phyloP scores from a whole-genome alignment of 768 basidiomycete species.

The Daedalea quercina region DNA sequence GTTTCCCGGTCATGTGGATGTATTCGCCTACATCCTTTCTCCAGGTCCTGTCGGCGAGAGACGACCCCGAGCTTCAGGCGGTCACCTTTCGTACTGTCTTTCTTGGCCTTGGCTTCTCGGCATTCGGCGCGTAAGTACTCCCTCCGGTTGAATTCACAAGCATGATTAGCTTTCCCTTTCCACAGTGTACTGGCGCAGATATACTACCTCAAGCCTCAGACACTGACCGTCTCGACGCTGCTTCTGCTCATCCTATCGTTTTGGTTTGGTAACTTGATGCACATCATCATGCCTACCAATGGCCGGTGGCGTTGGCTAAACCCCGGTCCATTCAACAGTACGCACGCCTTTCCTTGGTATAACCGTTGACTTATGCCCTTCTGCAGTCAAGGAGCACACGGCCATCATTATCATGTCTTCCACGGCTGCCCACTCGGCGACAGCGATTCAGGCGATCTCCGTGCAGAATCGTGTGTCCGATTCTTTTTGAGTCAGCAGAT shows the following conservation, averaged over 20 bases:
- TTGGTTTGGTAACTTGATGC: slow-evolving; percentile 39
- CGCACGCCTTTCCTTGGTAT: slow-evolving; percentile 6
- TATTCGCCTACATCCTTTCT: background rate
- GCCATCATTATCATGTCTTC: slow-evolving; percentile 30
- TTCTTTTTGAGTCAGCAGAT: background rate
- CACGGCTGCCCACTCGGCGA: slow-evolving; percentile 24
- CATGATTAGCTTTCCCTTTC: background rate
- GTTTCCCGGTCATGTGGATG: background rate
- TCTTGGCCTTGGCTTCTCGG: slow-evolving; percentile 47
- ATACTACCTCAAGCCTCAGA: slow-evolving; percentile 39
- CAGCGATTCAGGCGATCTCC: slow-evolving; percentile 27
- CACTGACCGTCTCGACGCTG: slow-evolving; percentile 39
- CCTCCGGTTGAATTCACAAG: background rate
- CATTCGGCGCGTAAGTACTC: slow-evolving; percentile 42
- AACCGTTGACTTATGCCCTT: background rate
- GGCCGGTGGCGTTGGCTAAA: slow-evolving; percentile 27
- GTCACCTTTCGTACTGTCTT: slow-evolving; percentile 54
- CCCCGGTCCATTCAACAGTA: slow-evolving; percentile 33
- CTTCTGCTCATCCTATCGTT: slow-evolving; percentile 48
- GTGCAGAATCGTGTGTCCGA: slow-evolving; percentile 22
- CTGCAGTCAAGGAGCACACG: slow-evolving; percentile 28
- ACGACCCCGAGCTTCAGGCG: slow-evolving; percentile 34
- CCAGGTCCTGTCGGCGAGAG: slow-evolving; percentile 28
- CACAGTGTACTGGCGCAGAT: slow-evolving; percentile 26
- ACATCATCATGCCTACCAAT: slow-evolving; percentile 24